Evolutionary conservation across 257 asterid genomes (phyloP).

Genomic region (Knoxia roxburghii): DNA sequence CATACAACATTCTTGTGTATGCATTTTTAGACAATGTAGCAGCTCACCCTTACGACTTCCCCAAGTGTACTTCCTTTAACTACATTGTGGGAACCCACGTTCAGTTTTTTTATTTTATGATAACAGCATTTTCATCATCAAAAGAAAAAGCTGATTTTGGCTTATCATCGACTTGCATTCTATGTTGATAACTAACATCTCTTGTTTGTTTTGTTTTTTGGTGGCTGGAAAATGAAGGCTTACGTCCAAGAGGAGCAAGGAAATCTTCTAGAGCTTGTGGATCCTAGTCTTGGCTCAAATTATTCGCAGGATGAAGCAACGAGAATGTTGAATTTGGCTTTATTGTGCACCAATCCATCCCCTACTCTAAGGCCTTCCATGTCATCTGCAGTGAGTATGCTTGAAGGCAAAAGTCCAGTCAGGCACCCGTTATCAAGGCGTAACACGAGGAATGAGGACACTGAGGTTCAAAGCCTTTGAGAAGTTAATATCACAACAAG

Average conservation of each 20-base stretch:
- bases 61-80: neutral
- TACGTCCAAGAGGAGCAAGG: constrained; percentile 86
- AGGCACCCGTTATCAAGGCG: constrained; percentile 66
- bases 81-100: neutral
- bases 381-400: constrained; percentile 84
- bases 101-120: neutral
- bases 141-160: neutral
- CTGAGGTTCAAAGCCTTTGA: constrained; percentile 66
- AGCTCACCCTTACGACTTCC: no score
- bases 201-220: neutral
- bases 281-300: constrained; percentile 56
- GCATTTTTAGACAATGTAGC: no score
- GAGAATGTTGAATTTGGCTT: constrained; percentile 58
- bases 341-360: constrained; percentile 70
- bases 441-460: constrained; percentile 28
- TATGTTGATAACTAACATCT: neutral
- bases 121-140: no score
- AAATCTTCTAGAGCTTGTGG: constrained; percentile 73
- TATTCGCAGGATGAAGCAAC: constrained; percentile 53
- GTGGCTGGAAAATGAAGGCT: constrained; percentile 44
- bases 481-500: constrained; percentile 49
- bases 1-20: no score
- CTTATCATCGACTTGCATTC: neutral
- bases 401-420: constrained; percentile 64
- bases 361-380: constrained; percentile 79